Conservation (phyloP, 176 grass and related monocot genomes). For the Calamus simplicifolius region DNA sequence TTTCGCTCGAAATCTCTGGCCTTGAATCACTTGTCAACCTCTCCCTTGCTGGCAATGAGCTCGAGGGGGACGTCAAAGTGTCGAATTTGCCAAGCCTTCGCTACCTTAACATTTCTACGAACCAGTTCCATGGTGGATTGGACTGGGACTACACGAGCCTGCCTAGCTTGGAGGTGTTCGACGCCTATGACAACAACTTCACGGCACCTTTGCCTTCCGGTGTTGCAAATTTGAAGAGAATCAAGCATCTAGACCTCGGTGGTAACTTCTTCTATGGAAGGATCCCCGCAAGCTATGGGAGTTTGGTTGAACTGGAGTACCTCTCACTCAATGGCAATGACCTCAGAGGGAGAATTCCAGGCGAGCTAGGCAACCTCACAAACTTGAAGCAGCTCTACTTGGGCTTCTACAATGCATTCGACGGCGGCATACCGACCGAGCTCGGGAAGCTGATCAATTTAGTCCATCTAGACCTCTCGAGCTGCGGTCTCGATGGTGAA, state of each 20-base stretch:
- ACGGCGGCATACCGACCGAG: conserved; percentile 51
- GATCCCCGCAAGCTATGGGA: conserved; percentile 54
- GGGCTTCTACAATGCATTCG: conserved; percentile 79
- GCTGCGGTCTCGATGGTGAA: conserved; percentile 52
- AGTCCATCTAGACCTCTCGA: conserved; percentile 53
- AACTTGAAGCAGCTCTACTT: conserved; percentile 68
- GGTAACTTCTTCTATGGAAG: conserved; percentile 76
- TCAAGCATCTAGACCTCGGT: conserved; percentile 80
- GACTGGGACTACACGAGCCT: conserved; percentile 59
- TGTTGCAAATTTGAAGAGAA: conserved; percentile 28
- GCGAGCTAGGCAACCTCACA: conserved; percentile 59
- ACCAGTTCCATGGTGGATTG: conserved; percentile 51
- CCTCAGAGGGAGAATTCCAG: conserved; percentile 59
- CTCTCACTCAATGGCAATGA: conserved; percentile 89
- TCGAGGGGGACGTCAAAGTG: conserved; percentile 31
- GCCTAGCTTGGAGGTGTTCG: conserved; percentile 63
- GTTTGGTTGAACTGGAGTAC: conserved; percentile 61
- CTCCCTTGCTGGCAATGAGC: conserved; percentile 73
- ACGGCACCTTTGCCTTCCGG: conserved; percentile 39
- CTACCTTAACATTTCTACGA: conserved; percentile 60
- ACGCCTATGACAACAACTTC: conserved; percentile 99
- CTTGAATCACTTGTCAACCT: conserved; percentile 47
- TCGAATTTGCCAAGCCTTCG: conserved; percentile 39
- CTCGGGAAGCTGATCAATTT: conserved; percentile 42
- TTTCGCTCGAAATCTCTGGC: conserved; percentile 17